Percentiles rank a stretch among this genome's conserved stretches.
Conservation (phyloP, 257 asterid species). For the Salvia splendens region DNA sequence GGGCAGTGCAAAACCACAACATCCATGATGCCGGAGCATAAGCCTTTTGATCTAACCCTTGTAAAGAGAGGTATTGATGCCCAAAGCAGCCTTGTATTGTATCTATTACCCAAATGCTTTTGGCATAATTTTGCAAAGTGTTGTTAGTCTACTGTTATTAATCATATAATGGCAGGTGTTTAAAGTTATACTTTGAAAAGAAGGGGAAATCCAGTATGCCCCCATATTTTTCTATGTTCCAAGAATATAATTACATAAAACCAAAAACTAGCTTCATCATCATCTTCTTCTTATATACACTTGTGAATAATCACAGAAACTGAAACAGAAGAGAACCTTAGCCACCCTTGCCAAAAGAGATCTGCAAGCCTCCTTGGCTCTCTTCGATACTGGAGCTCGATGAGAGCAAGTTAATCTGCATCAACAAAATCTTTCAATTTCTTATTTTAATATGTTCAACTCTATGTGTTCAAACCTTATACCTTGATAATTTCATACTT, state of each 20-base stretch:
- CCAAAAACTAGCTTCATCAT: not conserved
- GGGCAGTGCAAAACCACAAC: not conserved
- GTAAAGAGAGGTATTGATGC: constrained; percentile 2
- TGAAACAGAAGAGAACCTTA: not conserved
- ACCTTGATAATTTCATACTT: constrained; percentile 68
- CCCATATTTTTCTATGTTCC: not conserved
- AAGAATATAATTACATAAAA: not conserved
- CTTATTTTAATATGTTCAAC: too few relatives aligned
- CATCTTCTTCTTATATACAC: not conserved
- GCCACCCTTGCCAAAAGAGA: constrained; percentile 43
- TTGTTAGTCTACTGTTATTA: not conserved
- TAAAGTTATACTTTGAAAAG: too few relatives aligned
- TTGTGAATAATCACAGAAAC: constrained; percentile 1
- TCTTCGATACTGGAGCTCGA: constrained; percentile 44
- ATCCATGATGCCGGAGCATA: constrained; percentile 3
- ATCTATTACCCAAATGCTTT: constrained; percentile 20
- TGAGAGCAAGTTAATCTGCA: constrained; percentile 71
- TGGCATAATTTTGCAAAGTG: not conserved
- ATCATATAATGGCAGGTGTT: too few relatives aligned
- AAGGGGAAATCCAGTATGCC: not conserved
- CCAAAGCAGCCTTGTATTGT: not conserved
- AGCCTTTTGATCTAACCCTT: constrained; percentile 19
- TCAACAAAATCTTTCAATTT: not conserved
- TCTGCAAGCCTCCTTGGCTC: constrained; percentile 26
- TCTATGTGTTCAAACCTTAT: not conserved